Evolutionary conservation across 2,329 filamentous ascomycete genomes (phyloP).

Genomic region (Dactylellina parvicollis): DNA sequence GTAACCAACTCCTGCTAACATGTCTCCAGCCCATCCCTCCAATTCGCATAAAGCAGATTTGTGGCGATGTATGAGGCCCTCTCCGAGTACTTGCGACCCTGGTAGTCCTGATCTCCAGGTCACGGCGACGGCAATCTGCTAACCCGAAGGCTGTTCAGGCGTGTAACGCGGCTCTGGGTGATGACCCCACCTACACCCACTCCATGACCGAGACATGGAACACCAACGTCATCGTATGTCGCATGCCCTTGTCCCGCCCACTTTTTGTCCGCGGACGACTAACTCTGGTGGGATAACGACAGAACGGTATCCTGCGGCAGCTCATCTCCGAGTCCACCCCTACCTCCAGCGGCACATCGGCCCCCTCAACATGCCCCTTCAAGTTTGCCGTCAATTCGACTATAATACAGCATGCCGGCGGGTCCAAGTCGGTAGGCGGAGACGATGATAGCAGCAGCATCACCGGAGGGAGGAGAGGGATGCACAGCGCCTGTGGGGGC

Average conservation of each 20-base stretch:
- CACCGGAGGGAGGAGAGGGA: constrained; percentile 81
- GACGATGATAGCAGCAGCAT: constrained; percentile 69
- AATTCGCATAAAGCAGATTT: constrained; percentile 83
- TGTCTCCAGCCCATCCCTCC: constrained; percentile 74
- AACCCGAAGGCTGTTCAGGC: constrained; percentile 67
- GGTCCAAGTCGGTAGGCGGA: constrained; percentile 64
- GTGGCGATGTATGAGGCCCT: constrained; percentile 73
- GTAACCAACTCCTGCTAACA: constrained; percentile 19
- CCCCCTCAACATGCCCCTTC: constrained; percentile 69
- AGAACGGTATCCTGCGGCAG: constrained; percentile 80
- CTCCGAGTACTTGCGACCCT: constrained; percentile 14
- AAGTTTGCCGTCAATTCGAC: constrained; percentile 99
- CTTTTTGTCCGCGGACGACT: neutral
- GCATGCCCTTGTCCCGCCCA: constrained; percentile 14
- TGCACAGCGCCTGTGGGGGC: constrained; percentile 85
- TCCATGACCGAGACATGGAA: constrained; percentile 88
- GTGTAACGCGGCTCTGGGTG: constrained; percentile 79
- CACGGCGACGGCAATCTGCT: constrained; percentile 29
- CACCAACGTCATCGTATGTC: constrained; percentile 84
- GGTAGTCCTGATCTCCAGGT: too few relatives aligned
- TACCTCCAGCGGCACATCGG: constrained; percentile 62
- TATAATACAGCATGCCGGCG: constrained; percentile 86
- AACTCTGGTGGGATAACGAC: constrained; percentile 32
- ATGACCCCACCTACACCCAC: constrained; percentile 85
- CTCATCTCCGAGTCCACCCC: constrained; percentile 79